These are phyloP conservation scores for Talinum fruticosum DNA, from an alignment of 148 eudicot species.

Conservation along the genomic window DNA sequence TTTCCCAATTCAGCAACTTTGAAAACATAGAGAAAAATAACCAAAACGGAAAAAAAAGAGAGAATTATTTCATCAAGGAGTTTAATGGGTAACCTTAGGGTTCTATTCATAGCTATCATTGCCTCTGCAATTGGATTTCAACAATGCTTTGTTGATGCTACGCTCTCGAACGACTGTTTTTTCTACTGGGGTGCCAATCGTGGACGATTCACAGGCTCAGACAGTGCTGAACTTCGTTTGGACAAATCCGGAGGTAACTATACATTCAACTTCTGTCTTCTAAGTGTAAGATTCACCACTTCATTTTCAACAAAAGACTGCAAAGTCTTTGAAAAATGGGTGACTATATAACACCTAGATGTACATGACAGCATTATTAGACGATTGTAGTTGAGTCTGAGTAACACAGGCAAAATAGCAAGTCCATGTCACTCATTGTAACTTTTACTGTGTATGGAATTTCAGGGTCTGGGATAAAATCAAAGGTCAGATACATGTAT, in stretches of 20 bases:
- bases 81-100: slow-evolving; percentile 38
- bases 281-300: too few species aligned
- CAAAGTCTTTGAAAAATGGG: too few species aligned
- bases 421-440: background rate
- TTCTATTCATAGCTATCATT: slow-evolving; percentile 28
- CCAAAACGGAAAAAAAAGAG: background rate
- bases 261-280: too few species aligned
- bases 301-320: too few species aligned
- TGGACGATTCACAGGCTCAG: slow-evolving; percentile 19
- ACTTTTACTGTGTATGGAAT: background rate
- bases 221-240: slow-evolving; percentile 37
- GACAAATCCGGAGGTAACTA: slow-evolving; percentile 44
- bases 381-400: too few species aligned
- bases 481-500: slow-evolving; percentile 48
- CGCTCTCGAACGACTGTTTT: slow-evolving; percentile 21
- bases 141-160: slow-evolving; percentile 36
- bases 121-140: slow-evolving; percentile 30
- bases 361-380: too few species aligned
- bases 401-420: too few species aligned
- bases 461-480: slow-evolving; percentile 54
- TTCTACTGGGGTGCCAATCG: slow-evolving; percentile 48
- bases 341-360: too few species aligned
- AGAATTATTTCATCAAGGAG: background rate
- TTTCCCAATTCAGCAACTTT: background rate
- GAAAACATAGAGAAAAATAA: background rate